Evolutionary conservation across 257 asterid species (phyloP).

Genomic region (Solanum pennellii): DNA sequence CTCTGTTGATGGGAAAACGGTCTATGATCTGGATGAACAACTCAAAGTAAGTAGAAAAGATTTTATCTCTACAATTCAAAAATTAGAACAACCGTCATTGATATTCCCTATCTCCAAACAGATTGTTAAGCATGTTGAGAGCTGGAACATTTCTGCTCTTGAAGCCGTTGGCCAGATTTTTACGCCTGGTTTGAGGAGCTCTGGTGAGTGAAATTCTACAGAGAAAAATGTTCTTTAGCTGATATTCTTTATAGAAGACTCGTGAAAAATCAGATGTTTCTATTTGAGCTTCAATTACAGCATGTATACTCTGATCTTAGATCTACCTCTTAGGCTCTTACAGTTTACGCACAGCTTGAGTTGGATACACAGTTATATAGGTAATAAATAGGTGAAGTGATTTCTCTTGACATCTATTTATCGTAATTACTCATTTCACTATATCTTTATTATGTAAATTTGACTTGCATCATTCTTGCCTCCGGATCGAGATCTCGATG

Average conservation of each 20-base stretch:
- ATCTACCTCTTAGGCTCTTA: neutral
- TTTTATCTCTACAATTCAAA: neutral
- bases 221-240: neutral
- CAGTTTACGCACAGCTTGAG: neutral
- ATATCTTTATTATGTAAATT: neutral
- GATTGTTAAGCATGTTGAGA: slow-evolving; percentile 69
- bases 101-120: slow-evolving; percentile 3
- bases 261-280: neutral
- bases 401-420: neutral
- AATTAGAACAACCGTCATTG: neutral
- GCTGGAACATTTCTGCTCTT: slow-evolving; percentile 65
- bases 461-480: neutral
- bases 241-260: neutral
- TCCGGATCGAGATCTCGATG: neutral
- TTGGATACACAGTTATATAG: neutral
- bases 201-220: slow-evolving; percentile 6
- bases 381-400: neutral
- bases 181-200: slow-evolving; percentile 36
- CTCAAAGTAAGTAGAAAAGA: slow-evolving; percentile 27
- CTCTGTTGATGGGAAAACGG: slow-evolving; percentile 50
- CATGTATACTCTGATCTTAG: neutral
- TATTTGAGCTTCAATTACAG: neutral
- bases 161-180: slow-evolving; percentile 72
- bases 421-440: neutral
- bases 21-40: slow-evolving; percentile 40